Base-by-base conservation (phyloP, 139 green algal genomes). In the Raphidocelis subcapitata region DNA sequence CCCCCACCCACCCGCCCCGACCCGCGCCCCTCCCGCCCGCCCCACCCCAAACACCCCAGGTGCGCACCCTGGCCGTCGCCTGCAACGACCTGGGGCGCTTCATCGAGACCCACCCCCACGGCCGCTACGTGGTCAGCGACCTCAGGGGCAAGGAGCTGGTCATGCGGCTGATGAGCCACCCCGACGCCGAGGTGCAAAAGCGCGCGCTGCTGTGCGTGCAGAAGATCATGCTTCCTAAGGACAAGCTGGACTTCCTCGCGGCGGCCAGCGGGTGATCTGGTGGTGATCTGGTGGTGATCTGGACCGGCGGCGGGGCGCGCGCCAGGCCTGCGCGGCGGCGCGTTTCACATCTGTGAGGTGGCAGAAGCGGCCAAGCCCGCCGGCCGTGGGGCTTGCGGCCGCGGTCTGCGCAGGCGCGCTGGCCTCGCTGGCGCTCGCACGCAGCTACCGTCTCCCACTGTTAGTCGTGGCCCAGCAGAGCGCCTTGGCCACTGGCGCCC, bases 1-100 rank as follows among this genome's bases (percentile, higher is more conserved):
- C n/a, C n/a, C n/a, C n/a, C n/a, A n/a, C n/a, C n/a, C n/a, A n/a
- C n/a, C n/a, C n/a, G n/a, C n/a, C n/a, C n/a, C n/a, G n/a, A n/a
- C n/a, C n/a, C n/a, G n/a, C 47, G 15, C 47, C 18, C 15, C 47
- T 55, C 15, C 15, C 47, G 47, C 47, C 47, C 18, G 47, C 47
- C 47, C 47, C 47, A 15, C 47, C 47, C 47, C 47, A 15, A 15
- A 15, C 47, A n/a, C n/a, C n/a, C n/a, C 31, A 77, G 32, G 29
- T 47, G 23, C 71, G 64, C 49, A 97, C 93, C 3, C 85, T 99
- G 66, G 92, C 93, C 0, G 90, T 99, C 12, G 94, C 79, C 33
- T 97, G 90, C 81, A 77, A 92, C 76, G 95, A 99, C 77, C 52
- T 99, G 31, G 91, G 93, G 21, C 74, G 91, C 73, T 98, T 98